Percentiles rank a stretch among this genome's conserved stretches.
phyloP scores from a whole-genome alignment of 177 flowering plant species.

The Vitis hybrid region DNA sequence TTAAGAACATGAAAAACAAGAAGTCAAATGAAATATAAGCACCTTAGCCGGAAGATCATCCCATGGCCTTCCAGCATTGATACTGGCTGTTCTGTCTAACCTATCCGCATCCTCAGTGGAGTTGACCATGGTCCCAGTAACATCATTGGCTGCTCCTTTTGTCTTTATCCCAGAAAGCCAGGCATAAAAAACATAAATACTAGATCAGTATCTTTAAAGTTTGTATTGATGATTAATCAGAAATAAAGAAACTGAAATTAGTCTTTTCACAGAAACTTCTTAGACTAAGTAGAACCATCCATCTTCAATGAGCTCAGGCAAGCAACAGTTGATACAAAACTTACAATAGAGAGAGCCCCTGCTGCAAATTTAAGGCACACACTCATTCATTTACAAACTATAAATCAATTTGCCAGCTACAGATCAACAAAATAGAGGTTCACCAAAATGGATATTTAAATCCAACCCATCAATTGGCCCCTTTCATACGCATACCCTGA shows the following conservation, averaged over 20 bases:
- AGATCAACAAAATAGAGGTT: not conserved
- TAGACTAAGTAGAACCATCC: not conserved
- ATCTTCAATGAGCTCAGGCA: not conserved
- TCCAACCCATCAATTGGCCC: no score
- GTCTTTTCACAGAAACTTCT: not conserved
- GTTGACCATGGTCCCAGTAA: constrained; percentile 27
- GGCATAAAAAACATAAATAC: not conserved
- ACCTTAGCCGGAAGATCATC: constrained; percentile 36
- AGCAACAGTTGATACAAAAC: constrained; percentile 1
- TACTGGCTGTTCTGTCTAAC: constrained; percentile 35
- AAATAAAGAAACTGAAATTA: not conserved
- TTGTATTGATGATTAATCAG: not conserved
- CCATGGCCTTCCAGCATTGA: constrained; percentile 48
- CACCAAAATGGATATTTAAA: not conserved
- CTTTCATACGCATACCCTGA: no score
- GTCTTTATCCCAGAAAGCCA: constrained; percentile 23
- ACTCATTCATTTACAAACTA: not conserved
- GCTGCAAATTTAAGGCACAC: not conserved
- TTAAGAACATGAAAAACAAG: constrained; percentile 1
- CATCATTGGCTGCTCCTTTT: constrained; percentile 36
- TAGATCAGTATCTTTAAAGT: not conserved
- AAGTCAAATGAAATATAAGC: constrained; percentile 23
- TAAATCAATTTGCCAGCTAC: not conserved
- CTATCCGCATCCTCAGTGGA: constrained; percentile 40
- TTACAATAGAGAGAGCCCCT: not conserved